These are phyloP conservation scores for Rhypophila decipiens DNA, from an alignment of 495 filamentous ascomycete genomes.

Conservation along the genomic window DNA sequence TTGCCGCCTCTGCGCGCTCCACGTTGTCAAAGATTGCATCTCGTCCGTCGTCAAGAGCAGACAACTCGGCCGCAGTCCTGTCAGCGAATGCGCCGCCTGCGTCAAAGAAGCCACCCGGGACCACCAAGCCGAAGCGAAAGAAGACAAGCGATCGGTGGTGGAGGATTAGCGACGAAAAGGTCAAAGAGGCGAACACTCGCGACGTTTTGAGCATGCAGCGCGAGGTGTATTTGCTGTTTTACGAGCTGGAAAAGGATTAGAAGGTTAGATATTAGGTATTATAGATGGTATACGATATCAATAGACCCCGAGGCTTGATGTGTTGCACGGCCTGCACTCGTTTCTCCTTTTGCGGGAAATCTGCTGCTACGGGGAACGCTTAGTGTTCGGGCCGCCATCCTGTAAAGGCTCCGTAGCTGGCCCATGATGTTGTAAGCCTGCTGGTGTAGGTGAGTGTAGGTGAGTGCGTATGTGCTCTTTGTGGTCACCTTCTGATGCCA, in stretches of 20 bases:
- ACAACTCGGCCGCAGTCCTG: constrained; percentile 5
- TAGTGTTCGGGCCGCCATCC: too few species aligned
- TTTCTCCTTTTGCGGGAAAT: too few species aligned
- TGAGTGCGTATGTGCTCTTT: too few species aligned
- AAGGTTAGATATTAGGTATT: too few species aligned
- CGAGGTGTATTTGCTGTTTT: constrained; percentile 95
- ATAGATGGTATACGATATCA: too few species aligned
- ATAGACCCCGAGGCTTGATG: too few species aligned
- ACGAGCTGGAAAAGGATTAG: constrained; percentile 64
- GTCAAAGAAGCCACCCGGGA: not conserved
- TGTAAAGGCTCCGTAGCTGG: too few species aligned
- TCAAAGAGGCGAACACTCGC: constrained; percentile 85
- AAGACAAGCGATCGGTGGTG: constrained; percentile 81
- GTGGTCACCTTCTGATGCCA: not conserved
- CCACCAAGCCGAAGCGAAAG: constrained; percentile 40
- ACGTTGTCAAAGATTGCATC: constrained; percentile 33
- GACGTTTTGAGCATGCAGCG: constrained; percentile 91
- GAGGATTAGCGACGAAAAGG: constrained; percentile 96
- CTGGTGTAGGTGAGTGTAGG: too few species aligned
- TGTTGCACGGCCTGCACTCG: too few species aligned
- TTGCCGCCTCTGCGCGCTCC: constrained; percentile 35
- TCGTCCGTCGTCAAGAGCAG: constrained; percentile 10
- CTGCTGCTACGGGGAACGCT: too few species aligned
- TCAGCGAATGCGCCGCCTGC: not conserved
- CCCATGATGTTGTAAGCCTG: too few species aligned